Conservation (phyloP, 2,329 filamentous ascomycete genomes). For the Exophiala viscosa region DNA sequence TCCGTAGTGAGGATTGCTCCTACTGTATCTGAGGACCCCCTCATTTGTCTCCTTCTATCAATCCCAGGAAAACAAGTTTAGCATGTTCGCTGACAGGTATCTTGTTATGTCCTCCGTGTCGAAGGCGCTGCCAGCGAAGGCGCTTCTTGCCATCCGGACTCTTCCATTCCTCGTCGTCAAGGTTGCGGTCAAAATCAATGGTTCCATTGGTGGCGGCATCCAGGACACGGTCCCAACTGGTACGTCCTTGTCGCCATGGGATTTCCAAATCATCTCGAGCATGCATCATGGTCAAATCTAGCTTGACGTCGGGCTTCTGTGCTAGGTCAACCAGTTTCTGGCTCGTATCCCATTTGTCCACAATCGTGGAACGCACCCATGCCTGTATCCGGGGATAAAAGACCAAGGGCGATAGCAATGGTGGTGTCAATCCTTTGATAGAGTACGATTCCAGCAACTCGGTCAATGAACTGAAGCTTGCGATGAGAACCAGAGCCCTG, state of each 20-base stretch:
- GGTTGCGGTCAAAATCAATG: slow-evolving; percentile 11
- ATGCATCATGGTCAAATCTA: slow-evolving; percentile 72
- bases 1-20: too few relatives aligned
- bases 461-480: slow-evolving; percentile 72
- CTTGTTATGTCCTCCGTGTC: slow-evolving; percentile 38
- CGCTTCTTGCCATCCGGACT: slow-evolving; percentile 35
- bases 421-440: slow-evolving; percentile 71
- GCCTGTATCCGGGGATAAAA: slow-evolving; percentile 62
- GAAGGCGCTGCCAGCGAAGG: slow-evolving; percentile 43
- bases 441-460: slow-evolving; percentile 73
- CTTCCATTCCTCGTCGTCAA: slow-evolving; percentile 22
- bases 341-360: slow-evolving; percentile 78
- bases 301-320: slow-evolving; percentile 48
- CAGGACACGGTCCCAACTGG: slow-evolving; percentile 38
- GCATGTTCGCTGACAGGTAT: slow-evolving; percentile 26
- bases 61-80: slow-evolving; percentile 20
- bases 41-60: slow-evolving; percentile 7
- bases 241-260: slow-evolving; percentile 55
- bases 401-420: slow-evolving; percentile 68
- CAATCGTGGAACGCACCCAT: slow-evolving; percentile 59
- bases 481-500: slow-evolving; percentile 73
- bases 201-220: slow-evolving; percentile 24
- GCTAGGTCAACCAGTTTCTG: slow-evolving; percentile 59
- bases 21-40: background rate
- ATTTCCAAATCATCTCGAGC: slow-evolving; percentile 80